Evolutionary conservation across 768 basidiomycete species (phyloP).

Genomic region (Xanthoconium purpureum): DNA sequence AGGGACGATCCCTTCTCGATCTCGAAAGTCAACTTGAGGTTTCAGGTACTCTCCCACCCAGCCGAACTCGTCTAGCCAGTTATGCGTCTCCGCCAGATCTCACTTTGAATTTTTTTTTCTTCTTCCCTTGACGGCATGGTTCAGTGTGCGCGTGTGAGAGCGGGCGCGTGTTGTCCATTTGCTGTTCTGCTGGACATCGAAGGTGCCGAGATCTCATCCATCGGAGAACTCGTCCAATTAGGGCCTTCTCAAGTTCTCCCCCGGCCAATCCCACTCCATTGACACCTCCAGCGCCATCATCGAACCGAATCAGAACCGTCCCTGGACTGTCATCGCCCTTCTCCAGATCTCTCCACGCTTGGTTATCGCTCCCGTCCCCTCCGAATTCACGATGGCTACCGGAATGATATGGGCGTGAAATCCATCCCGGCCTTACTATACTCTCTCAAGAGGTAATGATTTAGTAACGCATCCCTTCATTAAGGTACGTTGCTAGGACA

Average conservation of each 20-base stretch:
- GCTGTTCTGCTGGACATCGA: conserved; percentile 13
- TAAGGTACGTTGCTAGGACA: conserved; percentile 39
- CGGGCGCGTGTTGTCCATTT: conserved; percentile 11
- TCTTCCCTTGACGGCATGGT: conserved; percentile 22
- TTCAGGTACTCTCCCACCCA: conserved; percentile 35
- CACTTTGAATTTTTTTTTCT: conserved; percentile 13
- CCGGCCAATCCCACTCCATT: conserved; percentile 30
- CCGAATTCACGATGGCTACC: conserved; percentile 34
- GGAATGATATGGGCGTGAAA: conserved; percentile 34
- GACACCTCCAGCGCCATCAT: conserved; percentile 34
- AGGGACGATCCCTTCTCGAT: conserved; percentile 39
- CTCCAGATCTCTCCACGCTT: conserved; percentile 26
- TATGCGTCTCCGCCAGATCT: conserved; percentile 24
- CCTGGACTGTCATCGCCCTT: conserved; percentile 24
- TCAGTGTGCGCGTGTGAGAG: conserved; percentile 19
- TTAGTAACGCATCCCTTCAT: conserved; percentile 37
- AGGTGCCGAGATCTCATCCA: conserved; percentile 22
- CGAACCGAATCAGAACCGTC: conserved; percentile 24
- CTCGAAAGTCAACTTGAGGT: conserved; percentile 33
- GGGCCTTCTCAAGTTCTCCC: conserved; percentile 24
- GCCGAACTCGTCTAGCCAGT: conserved; percentile 27
- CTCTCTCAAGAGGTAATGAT: conserved; percentile 35
- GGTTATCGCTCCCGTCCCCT: conserved; percentile 28
- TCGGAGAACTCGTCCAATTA: conserved; percentile 26
- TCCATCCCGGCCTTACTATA: conserved; percentile 34